Conservation (phyloP, 768 basidiomycete genomes). For the Podaxis mareebaensis region DNA sequence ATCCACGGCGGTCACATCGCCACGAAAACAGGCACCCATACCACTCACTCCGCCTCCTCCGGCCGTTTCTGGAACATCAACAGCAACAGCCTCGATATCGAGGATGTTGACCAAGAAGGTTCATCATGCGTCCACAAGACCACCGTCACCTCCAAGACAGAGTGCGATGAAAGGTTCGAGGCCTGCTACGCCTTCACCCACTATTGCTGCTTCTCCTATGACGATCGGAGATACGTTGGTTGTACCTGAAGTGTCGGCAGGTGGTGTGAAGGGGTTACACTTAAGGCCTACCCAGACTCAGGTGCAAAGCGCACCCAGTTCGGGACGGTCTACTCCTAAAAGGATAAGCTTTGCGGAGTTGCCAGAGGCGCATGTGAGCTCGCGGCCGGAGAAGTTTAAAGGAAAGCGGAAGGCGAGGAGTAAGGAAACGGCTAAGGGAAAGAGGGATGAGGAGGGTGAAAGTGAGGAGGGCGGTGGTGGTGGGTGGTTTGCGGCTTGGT, state of each 20-base stretch:
- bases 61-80: conserved; percentile 62
- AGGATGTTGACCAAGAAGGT: conserved; percentile 67
- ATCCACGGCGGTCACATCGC: not conserved
- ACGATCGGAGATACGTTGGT: conserved; percentile 21
- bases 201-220: conserved; percentile 21
- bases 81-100: conserved; percentile 76
- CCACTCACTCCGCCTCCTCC: conserved; percentile 53
- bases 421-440: conserved; percentile 12
- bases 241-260: conserved; percentile 25
- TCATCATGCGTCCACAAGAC: conserved; percentile 60
- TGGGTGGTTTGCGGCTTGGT: conserved; percentile 19
- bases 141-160: conserved; percentile 57
- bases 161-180: conserved; percentile 41
- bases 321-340: conserved; percentile 60
- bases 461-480: conserved; percentile 24
- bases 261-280: conserved; percentile 1
- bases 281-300: not conserved
- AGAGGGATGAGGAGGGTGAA: conserved; percentile 20
- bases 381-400: conserved; percentile 35
- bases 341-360: conserved; percentile 79
- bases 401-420: conserved; percentile 28
- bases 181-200: conserved; percentile 12
- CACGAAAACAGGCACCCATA: conserved; percentile 33
- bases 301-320: conserved; percentile 41
- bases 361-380: conserved; percentile 62